A percentile compares a stretch with the other conserved stretches of the same genome.
These are phyloP conservation scores for Talaromyces sp. DNA, from an alignment of 2,329 filamentous ascomycete species.

Conservation along the genomic window DNA sequence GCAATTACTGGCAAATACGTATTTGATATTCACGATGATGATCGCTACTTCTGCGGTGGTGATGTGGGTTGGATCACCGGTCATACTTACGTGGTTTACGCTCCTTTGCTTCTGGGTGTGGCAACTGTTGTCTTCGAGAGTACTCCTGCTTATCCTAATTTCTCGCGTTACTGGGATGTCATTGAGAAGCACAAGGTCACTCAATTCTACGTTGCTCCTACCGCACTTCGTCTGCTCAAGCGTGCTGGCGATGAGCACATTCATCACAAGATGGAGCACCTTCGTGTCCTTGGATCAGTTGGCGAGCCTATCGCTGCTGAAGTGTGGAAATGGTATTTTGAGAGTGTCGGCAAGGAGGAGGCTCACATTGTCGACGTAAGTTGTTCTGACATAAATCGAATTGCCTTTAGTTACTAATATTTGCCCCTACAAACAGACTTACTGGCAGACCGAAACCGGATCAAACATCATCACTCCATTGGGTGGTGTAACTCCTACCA, in stretches of 20 bases:
- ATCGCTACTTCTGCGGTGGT: slow-evolving; percentile 95
- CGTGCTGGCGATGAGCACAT: slow-evolving; percentile 92
- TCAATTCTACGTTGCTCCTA: slow-evolving; percentile 97
- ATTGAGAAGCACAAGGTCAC: slow-evolving; percentile 93
- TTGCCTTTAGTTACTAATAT: not conserved
- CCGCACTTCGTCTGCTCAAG: slow-evolving; percentile 88
- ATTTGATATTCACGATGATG: slow-evolving; percentile 92
- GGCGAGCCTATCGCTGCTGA: slow-evolving; percentile 97
- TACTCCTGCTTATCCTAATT: slow-evolving; percentile 94
- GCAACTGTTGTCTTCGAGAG: slow-evolving; percentile 97
- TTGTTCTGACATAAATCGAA: slow-evolving; percentile 25
- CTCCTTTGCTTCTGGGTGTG: slow-evolving; percentile 86
- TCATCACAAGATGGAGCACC: slow-evolving; percentile 80
- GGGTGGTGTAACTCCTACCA: slow-evolving; percentile 89
- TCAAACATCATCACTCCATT: slow-evolving; percentile 94
- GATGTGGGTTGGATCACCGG: slow-evolving; percentile 99
- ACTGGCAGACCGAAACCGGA: slow-evolving; percentile 99
- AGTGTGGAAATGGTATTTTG: slow-evolving; percentile 99
- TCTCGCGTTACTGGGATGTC: slow-evolving; percentile 98
- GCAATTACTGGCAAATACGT: slow-evolving; percentile 96
- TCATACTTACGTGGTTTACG: slow-evolving; percentile 97
- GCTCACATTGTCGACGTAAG: slow-evolving; percentile 91
- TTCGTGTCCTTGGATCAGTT: slow-evolving; percentile 88
- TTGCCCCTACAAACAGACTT: slow-evolving; percentile 62
- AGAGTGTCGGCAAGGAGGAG: slow-evolving; percentile 88